A percentile compares a stretch with the other conserved stretches of the same genome.
phyloP scores from a whole-genome alignment of 306 rosid genomes.

The Dalbergia oliveri region DNA sequence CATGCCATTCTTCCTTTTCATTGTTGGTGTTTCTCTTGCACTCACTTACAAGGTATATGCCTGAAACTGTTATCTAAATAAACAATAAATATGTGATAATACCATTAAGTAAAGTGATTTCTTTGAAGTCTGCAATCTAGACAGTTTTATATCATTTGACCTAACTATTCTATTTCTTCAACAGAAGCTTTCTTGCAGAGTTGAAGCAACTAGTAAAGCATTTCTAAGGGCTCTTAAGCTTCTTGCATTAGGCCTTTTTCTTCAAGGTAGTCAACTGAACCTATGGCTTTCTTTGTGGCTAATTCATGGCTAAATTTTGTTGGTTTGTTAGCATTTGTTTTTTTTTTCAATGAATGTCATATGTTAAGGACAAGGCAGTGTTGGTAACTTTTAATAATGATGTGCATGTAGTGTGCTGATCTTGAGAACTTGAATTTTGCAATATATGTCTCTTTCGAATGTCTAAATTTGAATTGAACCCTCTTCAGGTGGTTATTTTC shows the following conservation, averaged over 20 bases:
- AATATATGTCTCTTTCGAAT: slow-evolving; percentile 9
- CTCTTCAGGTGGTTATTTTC: slow-evolving; percentile 85
- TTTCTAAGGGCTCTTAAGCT: slow-evolving; percentile 75
- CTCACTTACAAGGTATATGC: slow-evolving; percentile 86
- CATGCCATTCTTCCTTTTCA: slow-evolving; percentile 96
- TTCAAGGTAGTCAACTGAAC: slow-evolving; percentile 72
- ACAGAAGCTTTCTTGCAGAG: slow-evolving; percentile 75
- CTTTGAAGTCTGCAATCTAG: background rate
- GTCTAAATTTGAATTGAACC: slow-evolving; percentile 14
- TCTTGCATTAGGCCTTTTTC: slow-evolving; percentile 81
- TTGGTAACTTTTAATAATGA: background rate
- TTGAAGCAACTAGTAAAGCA: slow-evolving; percentile 75
- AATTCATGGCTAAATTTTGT: slow-evolving; percentile 5
- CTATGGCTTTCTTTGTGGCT: slow-evolving; percentile 36
- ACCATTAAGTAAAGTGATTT: background rate
- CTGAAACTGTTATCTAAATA: slow-evolving; percentile 3
- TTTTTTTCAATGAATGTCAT: background rate
- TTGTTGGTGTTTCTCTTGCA: slow-evolving; percentile 91
- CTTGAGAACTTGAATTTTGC: slow-evolving; percentile 7
- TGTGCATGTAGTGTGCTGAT: background rate
- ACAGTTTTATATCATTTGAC: background rate
- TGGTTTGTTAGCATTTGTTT: slow-evolving; percentile 25
- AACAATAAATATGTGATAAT: background rate
- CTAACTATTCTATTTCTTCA: slow-evolving; percentile 35
- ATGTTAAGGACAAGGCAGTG: background rate